Percentiles rank a stretch among this genome's conserved stretches.
Conservation (phyloP, 257 asterid genomes). For the Solanum chmielewskii region DNA sequence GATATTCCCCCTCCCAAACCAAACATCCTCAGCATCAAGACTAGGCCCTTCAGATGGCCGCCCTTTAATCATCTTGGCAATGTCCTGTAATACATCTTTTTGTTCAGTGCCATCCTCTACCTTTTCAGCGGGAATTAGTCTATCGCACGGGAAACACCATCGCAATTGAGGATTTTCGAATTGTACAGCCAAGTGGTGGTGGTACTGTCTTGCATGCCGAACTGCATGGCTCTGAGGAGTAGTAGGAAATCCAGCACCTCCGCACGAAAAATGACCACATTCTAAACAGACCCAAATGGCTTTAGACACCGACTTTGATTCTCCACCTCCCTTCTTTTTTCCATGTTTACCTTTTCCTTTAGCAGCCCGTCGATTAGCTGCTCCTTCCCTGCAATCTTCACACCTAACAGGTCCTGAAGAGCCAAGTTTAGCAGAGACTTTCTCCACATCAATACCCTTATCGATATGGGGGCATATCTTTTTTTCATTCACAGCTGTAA, state of each 20-base stretch:
- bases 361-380: constrained; percentile 33
- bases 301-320: constrained; percentile 30
- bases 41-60: constrained; percentile 27
- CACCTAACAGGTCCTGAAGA: constrained; percentile 37
- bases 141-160: constrained; percentile 68
- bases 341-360: constrained; percentile 61
- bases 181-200: constrained; percentile 58
- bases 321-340: constrained; percentile 47
- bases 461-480: constrained; percentile 51
- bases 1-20: constrained; percentile 63
- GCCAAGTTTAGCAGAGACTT: constrained; percentile 37
- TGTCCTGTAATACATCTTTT: constrained; percentile 40
- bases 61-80: constrained; percentile 46
- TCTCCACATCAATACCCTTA: constrained; percentile 49
- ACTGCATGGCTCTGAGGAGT: constrained; percentile 74
- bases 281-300: constrained; percentile 82
- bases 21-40: constrained; percentile 60
- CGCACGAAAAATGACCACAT: constrained; percentile 80
- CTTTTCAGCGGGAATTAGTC: constrained; percentile 34
- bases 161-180: constrained; percentile 52
- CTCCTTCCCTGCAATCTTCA: constrained; percentile 66
- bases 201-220: constrained; percentile 59
- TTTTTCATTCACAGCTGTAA: constrained; percentile 31
- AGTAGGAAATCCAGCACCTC: constrained; percentile 77
- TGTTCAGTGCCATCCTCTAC: constrained; percentile 31